Evolutionary conservation across 2,329 filamentous ascomycete species (phyloP).

Genomic region (Xylaria sp.): DNA sequence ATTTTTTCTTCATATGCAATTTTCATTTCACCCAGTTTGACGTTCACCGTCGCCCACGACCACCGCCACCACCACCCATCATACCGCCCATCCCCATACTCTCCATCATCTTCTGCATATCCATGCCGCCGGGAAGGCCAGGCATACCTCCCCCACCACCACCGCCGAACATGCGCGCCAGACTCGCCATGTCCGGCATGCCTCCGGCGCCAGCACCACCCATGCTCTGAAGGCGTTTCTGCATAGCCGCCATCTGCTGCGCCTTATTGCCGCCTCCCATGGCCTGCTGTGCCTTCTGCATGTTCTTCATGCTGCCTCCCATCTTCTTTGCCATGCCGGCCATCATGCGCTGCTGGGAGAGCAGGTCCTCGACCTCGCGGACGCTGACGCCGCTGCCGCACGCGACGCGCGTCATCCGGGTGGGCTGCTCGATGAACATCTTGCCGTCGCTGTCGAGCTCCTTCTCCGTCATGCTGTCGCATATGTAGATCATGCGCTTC

Average conservation of each 20-base stretch:
- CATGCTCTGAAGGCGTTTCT: conserved; percentile 94
- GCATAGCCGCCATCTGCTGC: conserved; percentile 96
- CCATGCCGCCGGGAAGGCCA: conserved; percentile 76
- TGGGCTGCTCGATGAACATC: conserved; percentile 90
- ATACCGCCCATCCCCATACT: conserved; percentile 73
- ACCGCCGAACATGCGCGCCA: conserved; percentile 92
- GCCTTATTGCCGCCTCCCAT: conserved; percentile 92
- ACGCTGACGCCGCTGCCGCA: conserved; percentile 91
- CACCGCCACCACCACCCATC: conserved; percentile 55
- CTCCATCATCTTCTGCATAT: conserved; percentile 84
- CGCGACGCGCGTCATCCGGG: conserved; percentile 90
- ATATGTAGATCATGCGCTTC: conserved; percentile 98
- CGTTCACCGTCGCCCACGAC: conserved; percentile 47
- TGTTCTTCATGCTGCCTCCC: conserved; percentile 97
- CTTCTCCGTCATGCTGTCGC: conserved; percentile 96
- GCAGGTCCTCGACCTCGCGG: conserved; percentile 90
- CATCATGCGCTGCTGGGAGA: conserved; percentile 99
- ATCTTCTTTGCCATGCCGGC: conserved; percentile 99
- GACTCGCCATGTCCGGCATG: conserved; percentile 83
- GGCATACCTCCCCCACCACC: conserved; percentile 65
- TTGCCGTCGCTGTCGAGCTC: conserved; percentile 97
- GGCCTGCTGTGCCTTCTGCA: conserved; percentile 90
- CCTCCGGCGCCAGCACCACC: conserved; percentile 74
- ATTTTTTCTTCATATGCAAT: not conserved
- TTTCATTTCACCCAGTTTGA: not conserved